Evolutionary conservation across 2,329 filamentous ascomycete genomes (phyloP), one percentile per base, ranked within the genome.

Genomic region (Tothia fuscella): DNA sequence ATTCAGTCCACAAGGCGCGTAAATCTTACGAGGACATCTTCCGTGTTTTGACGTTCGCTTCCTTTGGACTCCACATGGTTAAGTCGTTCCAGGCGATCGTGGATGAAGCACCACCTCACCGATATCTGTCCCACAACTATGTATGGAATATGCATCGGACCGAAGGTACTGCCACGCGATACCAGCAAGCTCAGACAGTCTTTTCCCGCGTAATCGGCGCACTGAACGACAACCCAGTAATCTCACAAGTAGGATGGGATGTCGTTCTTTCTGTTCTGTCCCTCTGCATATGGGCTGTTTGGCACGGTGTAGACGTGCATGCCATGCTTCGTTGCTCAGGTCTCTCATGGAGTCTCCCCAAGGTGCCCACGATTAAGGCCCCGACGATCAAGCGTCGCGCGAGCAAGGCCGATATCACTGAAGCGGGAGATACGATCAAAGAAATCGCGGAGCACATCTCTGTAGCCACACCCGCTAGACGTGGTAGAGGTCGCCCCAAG

Each of bases 261-360:
- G 74, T 76, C 2, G 52, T 80, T 12, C 60, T 78, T 26, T 73
- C 68, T 17, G 61, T 63, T 2, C 45, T 73, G 12, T 71, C 67
- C 43, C 54, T 78, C n/a, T 66, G 72, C 1, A 43, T 70, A 2
- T 79, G 75, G 74, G 67, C 70, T n/a, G 71, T 71, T 30, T 63
- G 70, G 1, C 63, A 72, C 24, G 65, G 67, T 17, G 58, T 71
- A 3, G 66, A 74, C 48, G 62, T 68, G 0, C 56, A 59, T n/a
- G 61, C 67, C 7, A 70, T 78, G 48, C 51, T 77, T 6, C 49
- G 56, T 17, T 55, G 50, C 44, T 58, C 53, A 33, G 40, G 56
- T 21, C 44, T 61, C 5, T 52, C 53, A 5, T 55, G 55, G 38
- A 35, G 58, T 3, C 46, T 50, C n/a, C 13, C n/a, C n/a, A n/a